Conservation (phyloP, 768 basidiomycete species). For the Lentinus tigrinus region DNA sequence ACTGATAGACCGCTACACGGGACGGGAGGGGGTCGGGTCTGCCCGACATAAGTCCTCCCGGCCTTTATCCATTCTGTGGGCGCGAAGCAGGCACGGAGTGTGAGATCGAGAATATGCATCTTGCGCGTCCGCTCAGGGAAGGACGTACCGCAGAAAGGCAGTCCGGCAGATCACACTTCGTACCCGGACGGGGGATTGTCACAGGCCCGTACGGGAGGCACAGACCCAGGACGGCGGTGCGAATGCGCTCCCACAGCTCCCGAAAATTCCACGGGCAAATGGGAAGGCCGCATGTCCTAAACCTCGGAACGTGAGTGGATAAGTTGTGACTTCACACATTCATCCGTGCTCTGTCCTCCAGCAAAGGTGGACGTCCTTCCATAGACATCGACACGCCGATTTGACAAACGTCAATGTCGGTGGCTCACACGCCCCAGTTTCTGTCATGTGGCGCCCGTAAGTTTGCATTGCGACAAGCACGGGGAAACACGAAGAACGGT, state of each 20-base stretch:
- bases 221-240: constrained; percentile 14
- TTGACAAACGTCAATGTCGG: constrained; percentile 3
- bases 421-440: background rate
- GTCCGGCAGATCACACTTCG: constrained; percentile 14
- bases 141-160: constrained; percentile 10
- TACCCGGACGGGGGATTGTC: constrained; percentile 16
- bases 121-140: constrained; percentile 9
- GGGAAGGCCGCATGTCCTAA: constrained; percentile 9
- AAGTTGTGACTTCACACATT: constrained; percentile 14
- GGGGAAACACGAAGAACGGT: background rate
- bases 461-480: background rate
- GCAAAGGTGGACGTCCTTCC: background rate
- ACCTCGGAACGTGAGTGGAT: constrained; percentile 6
- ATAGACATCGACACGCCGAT: background rate
- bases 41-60: constrained; percentile 16
- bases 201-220: constrained; percentile 8
- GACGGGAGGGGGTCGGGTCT: constrained; percentile 15
- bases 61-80: constrained; percentile 16
- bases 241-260: constrained; percentile 17
- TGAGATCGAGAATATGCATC: constrained; percentile 13
- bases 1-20: constrained; percentile 16
- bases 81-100: constrained; percentile 21
- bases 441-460: background rate
- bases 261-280: constrained; percentile 16
- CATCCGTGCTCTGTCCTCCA: background rate